Evolutionary conservation across 2,329 filamentous ascomycete species (phyloP), one percentile per base, ranked within the genome.

Genomic region (Cercospora sojina): DNA sequence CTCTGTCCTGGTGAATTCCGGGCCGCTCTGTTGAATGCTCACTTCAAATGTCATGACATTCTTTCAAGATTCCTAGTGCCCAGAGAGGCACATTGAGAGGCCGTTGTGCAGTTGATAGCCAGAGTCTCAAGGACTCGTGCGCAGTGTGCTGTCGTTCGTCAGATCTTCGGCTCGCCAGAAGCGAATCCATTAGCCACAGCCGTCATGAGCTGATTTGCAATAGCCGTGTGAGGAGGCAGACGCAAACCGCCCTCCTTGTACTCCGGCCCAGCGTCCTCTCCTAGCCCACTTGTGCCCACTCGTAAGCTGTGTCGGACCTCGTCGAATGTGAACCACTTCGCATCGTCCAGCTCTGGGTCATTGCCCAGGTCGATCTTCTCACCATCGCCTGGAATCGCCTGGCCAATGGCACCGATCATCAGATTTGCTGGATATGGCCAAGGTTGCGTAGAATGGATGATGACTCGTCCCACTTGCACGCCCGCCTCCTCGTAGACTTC

Each of bases 301-400:
- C 80, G 80, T 76, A 98, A 79, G 1, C 92, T 94, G 74, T 90
- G 86, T 74, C 88, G 83, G 2, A 97, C 87, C 79, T 97, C 93
- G 1, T 92, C 92, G 35, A 96, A 81, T 0, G 86, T 80, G 74
- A 94, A 94, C 95, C 95, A 99, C 77, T 88, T 90, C 3, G 95
- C 95, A 79, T 91, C 87, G 76, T 97, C 92, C 69, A 99, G 79
- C 82, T 99, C 95, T 0, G 92, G 91, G 77, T 99, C 95, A 78
- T 98, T 91, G 13, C 91, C 88, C 3, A 99, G 81, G 74, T 88
- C 86, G 60, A 99, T 93, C 32, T 80, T 85, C 83, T 99, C 95
- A 27, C 92, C 92, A 31, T 63, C 60, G 7, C 73, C 70, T 0
- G 91, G 90, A 20, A 91, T 82, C 2, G 93, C 92, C 81, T 98